These are phyloP conservation scores for Eucalyptus regnans DNA, from an alignment of 345 rosid genomes.

Conservation along the genomic window DNA sequence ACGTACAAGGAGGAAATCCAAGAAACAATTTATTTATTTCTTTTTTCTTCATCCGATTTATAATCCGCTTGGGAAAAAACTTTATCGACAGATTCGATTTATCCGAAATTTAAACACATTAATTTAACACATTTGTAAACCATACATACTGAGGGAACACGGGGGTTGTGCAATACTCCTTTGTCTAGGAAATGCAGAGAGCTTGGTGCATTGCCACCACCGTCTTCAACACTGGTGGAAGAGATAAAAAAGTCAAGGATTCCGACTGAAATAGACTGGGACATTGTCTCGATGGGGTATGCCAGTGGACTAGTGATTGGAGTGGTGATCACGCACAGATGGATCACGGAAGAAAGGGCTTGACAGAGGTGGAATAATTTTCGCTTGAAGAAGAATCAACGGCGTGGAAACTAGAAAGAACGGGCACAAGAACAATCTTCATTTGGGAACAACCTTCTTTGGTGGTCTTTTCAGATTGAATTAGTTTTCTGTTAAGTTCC, in stretches of 20 bases:
- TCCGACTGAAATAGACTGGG: neutral
- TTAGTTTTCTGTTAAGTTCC: neutral
- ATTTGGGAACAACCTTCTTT: neutral
- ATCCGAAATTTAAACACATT: no score
- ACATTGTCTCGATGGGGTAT: neutral
- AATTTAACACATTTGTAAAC: neutral
- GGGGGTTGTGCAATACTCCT: no score
- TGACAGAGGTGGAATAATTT: neutral
- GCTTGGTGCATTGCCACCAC: neutral
- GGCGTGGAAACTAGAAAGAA: neutral
- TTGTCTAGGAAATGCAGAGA: no score
- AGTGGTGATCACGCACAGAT: neutral
- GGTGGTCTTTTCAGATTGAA: neutral
- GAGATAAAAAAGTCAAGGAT: neutral
- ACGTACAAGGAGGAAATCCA: no score
- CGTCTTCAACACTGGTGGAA: neutral
- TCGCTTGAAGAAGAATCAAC: neutral
- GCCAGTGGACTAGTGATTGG: neutral
- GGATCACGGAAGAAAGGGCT: neutral
- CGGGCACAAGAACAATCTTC: neutral
- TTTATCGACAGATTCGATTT: no score
- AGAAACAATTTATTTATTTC: no score
- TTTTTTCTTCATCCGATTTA: no score
- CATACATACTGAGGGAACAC: neutral
- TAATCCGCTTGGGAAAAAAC: no score